Conservation (phyloP, 2,329 filamentous ascomycete species). For the Plectosphaerella cucumerina region DNA sequence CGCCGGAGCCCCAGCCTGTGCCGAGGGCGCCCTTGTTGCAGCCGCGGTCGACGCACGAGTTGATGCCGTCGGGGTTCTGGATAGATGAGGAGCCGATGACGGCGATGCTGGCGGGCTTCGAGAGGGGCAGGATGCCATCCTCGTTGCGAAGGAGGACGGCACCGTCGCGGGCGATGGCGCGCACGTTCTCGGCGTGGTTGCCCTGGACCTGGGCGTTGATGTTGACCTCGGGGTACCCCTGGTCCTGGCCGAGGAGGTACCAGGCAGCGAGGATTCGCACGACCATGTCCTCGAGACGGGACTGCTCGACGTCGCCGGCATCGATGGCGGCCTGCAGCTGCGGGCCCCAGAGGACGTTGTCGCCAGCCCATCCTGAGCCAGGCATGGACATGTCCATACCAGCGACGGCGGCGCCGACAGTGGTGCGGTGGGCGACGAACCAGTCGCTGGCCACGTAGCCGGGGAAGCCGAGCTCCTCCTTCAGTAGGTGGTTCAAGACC, state of each 20-base stretch:
- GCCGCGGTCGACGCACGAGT: slow-evolving; percentile 56
- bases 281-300: slow-evolving; percentile 64
- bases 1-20: slow-evolving; percentile 65
- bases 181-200: slow-evolving; percentile 59
- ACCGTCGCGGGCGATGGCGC: slow-evolving; percentile 48
- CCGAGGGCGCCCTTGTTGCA: slow-evolving; percentile 60
- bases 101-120: slow-evolving; percentile 47
- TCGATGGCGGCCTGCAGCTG: slow-evolving; percentile 49
- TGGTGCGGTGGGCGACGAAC: slow-evolving; percentile 67
- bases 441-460: slow-evolving; percentile 61
- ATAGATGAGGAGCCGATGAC: slow-evolving; percentile 61
- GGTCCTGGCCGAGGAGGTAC: slow-evolving; percentile 53
- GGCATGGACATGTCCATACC: slow-evolving; percentile 84
- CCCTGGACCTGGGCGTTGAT: slow-evolving; percentile 52
- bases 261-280: slow-evolving; percentile 59
- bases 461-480: slow-evolving; percentile 71
- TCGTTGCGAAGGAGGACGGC: slow-evolving; percentile 68
- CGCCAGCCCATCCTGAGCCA: slow-evolving; percentile 55
- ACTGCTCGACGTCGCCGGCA: slow-evolving; percentile 52
- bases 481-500: slow-evolving; percentile 58
- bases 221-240: slow-evolving; percentile 46
- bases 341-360: slow-evolving; percentile 51
- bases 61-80: slow-evolving; percentile 57
- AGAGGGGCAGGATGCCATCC: slow-evolving; percentile 50
- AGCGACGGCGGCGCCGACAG: slow-evolving; percentile 58